Evolutionary conservation across 352 stramenopile species (phyloP).

Genomic region (Globisporangium takayamanum): DNA sequence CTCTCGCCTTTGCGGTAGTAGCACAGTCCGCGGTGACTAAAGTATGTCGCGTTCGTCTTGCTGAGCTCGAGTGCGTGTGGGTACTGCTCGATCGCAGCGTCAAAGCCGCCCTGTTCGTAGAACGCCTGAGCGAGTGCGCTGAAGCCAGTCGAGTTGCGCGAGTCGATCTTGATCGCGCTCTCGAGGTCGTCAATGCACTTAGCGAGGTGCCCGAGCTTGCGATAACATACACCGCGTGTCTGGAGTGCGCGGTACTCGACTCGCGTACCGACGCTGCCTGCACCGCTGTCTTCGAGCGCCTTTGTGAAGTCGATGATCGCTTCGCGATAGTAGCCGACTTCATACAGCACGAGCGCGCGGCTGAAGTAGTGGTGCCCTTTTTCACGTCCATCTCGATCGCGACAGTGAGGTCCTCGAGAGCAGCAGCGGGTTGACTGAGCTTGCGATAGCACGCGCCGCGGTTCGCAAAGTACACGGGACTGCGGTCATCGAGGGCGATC

Average conservation of each 20-base stretch:
- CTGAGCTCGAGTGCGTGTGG: constrained; percentile 63
- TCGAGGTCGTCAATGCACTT: constrained; percentile 76
- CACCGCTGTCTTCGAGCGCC: constrained; percentile 50
- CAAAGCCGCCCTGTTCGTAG: constrained; percentile 44
- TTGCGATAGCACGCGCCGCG: constrained; percentile 69
- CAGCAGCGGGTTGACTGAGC: constrained; percentile 43
- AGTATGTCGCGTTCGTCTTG: constrained; percentile 47
- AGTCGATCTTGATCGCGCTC: constrained; percentile 60
- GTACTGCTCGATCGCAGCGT: constrained; percentile 54
- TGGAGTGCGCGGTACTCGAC: constrained; percentile 68
- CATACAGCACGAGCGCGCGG: constrained; percentile 62
- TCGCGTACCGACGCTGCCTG: constrained; percentile 33
- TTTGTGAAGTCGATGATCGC: constrained; percentile 68
- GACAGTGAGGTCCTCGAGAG: constrained; percentile 62
- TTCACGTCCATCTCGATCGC: constrained; percentile 69
- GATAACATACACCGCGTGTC: constrained; percentile 57
- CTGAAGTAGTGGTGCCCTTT: constrained; percentile 74
- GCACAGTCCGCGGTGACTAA: constrained; percentile 58
- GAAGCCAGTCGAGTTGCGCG: constrained; percentile 57
- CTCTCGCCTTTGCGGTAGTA: constrained; percentile 58
- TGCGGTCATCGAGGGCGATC: constrained; percentile 59
- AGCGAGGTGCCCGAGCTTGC: constrained; percentile 40
- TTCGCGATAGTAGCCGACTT: constrained; percentile 56
- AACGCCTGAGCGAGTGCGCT: constrained; percentile 56
- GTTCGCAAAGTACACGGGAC: constrained; percentile 66